Base-by-base conservation (phyloP, 257 asterid genomes). In the Ajuga chamaepitys region DNA sequence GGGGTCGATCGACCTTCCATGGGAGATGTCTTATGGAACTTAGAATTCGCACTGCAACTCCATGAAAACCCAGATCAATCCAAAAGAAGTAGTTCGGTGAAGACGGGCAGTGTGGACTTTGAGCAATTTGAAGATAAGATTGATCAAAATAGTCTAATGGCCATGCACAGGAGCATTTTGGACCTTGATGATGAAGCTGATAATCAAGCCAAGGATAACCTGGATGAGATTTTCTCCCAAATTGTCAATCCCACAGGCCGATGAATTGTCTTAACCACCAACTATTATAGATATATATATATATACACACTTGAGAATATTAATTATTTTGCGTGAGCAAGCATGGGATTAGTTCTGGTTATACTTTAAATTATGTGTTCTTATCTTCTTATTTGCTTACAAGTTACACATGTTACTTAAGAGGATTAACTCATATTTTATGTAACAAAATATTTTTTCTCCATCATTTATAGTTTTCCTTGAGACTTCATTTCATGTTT, bases 21-120 rank as follows among this genome's bases (percentile, higher is more conserved):
- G 95, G 97, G 96, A 0, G 97, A 90, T 41, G 89, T 88, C 52
- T 40, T 88, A 3, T 90, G 97, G 95, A 88, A 86, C 72, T 73
- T 91, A 1, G 97, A 90, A 59, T 82, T 73, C 0, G 87, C 93
- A 0, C 75, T 90, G 24, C 96, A 90, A 25, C 66, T 81, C 21
- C 86, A 85, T 18, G 97, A 85, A 4, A 85, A 71, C 57, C 70
- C 78, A 0, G 73, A 73, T 11, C 59, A 46, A 10, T 18, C 38
- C 5, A 18, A 54, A 40, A 79, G 60, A 1, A 67, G 59, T 3
- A 20, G 21, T 2, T 17, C 67, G 0, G 32, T 54, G 13, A 24
- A n/a, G n/a, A 52, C 62, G 2, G 40, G 55, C 4, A 70, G 70
- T 18, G 70, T 56, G 30, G 79, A 87, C 28, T 48, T 46, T 9